phyloP scores from a whole-genome alignment of 2,329 filamentous ascomycete species.

The Fusarium kyushuense region DNA sequence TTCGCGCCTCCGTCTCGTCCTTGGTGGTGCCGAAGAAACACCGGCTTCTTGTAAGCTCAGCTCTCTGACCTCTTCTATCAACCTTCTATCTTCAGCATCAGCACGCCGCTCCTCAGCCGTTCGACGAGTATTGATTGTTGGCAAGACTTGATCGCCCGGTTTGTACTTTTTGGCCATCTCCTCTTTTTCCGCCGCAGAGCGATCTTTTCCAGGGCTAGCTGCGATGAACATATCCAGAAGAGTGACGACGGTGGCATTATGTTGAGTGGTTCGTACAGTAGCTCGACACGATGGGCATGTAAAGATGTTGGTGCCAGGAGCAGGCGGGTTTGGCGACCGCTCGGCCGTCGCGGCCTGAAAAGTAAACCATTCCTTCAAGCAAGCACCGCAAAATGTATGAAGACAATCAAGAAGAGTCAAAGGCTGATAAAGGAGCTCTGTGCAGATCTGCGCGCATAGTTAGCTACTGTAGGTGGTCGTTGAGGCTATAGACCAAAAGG shows the following conservation, averaged over 20 bases:
- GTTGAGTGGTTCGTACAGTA: constrained; percentile 84
- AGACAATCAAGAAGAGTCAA: constrained; percentile 92
- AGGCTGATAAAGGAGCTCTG: constrained; percentile 91
- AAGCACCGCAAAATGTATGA: constrained; percentile 95
- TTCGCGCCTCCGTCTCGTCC: constrained; percentile 49
- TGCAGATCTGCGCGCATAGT: constrained; percentile 80
- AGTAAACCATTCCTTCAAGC: constrained; percentile 94
- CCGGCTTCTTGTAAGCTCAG: constrained; percentile 78
- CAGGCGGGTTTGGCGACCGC: constrained; percentile 61
- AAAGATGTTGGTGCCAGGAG: constrained; percentile 67
- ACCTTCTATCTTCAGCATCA: constrained; percentile 74
- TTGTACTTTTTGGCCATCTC: constrained; percentile 82
- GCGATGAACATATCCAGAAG: constrained; percentile 88
- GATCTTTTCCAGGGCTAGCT: constrained; percentile 81
- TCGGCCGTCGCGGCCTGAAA: constrained; percentile 76
- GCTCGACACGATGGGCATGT: constrained; percentile 96
- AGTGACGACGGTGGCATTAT: constrained; percentile 91
- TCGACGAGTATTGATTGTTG: constrained; percentile 65
- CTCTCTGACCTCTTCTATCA: constrained; percentile 78
- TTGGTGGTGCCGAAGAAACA: constrained; percentile 56
- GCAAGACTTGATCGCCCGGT: constrained; percentile 84
- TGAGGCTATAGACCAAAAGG: constrained; percentile 26
- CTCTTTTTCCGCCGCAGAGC: constrained; percentile 77
- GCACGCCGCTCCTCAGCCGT: constrained; percentile 65
- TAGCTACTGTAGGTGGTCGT: constrained; percentile 24